Base-by-base conservation (phyloP, 2,329 filamentous ascomycete species). In the Microdochium bolleyi region DNA sequence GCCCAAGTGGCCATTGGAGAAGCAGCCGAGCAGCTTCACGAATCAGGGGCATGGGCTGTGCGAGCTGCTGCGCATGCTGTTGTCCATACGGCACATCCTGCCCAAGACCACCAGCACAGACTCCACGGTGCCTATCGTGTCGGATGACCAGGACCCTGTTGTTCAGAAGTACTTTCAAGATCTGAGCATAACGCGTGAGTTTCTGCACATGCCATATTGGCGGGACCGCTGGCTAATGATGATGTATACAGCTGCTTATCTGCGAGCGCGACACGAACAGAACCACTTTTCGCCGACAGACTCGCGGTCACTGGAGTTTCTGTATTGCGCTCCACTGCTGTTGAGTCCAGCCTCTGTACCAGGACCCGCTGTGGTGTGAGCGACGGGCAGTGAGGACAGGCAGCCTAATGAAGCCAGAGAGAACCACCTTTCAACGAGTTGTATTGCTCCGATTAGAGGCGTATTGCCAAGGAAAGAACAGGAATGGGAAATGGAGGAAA, bases 1-100 rank as follows among this genome's bases (percentile, higher is more conserved):
- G 2, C 74, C 75, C 1, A 74, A 76, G 46, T 86, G 83, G 83
- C 83, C 83, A 3, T 70, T 86, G 2, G 79, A 82, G 61, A 74
- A 74, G 54, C 76, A 78, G 8, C 83, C 83, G 0, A 68, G 71
- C 50, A 71, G 72, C 50, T 86, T 80, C 60, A 79, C 79, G 1
- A 73, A 77, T 52, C 82, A 85, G 57, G 82, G 82, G 16, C 76
- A 79, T 48, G 75, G 77, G 32, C 72, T 86, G 7, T 80, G 80
- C 4, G 73, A 80, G 48, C 66, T 85, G 38, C 64, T 86, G 50
- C 77, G 78, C 62, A 83, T 85, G 79, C 72, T 87, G 3, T 64
- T 85, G 10, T 71, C 71, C n/a, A 84, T 84, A 52, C 74, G 83
- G 38, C 78, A 79, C 55, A 76, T 80, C 1, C 71, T 84, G 4